Evolutionary conservation across 2,329 filamentous ascomycete genomes (phyloP), one percentile per base, ranked within the genome.

Genomic region (Lasiodiplodia citricola): DNA sequence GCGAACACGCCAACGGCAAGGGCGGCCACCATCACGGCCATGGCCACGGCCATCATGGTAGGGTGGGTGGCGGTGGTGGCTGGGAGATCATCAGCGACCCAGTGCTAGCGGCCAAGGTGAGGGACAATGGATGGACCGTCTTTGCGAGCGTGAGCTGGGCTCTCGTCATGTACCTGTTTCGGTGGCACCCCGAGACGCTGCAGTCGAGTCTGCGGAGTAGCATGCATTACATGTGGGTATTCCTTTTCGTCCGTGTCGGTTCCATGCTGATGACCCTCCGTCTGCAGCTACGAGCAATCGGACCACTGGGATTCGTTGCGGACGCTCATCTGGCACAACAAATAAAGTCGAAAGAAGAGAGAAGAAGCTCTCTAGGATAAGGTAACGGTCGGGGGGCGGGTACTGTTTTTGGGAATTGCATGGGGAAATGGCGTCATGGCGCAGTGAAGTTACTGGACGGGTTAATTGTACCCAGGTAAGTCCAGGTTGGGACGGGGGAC

Each of bases 91-190:
- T 85, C 14, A 71, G 72, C 0, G 74, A 80, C 37, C 76, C 75
- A 7, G 74, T 78, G 56, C 65, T 84, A 68, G 79, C 78, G 69
- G 77, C 78, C 18, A 73, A 78, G 68, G 71, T 83, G 66, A 75
- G 79, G 57, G 77, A 80, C 78, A 91, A 95, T 77, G 92, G 92
- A 67, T 99, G 96, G 95, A 93, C 95, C 1, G 91, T 91, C 2
- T 99, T 99, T 82, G 95, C 96, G 52, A 92, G 91, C 74, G 75
- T 95, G 72, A 96, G 91, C 76, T 99, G 96, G 96, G 96, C 91
- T 4, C 85, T 89, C 76, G 94, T 99, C 72, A 99, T 99, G 96
- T 93, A 95, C 83, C 82, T 99, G 70, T 99, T 97, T 84, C 88
- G 92, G 75, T 92, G 92, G 87, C 90, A 98, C 83, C 94, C 96